Evolutionary conservation across 1,284 basidiomycete genomes (phyloP), one percentile per base, ranked within the genome.

Genomic region (Ustilago tritici): DNA sequence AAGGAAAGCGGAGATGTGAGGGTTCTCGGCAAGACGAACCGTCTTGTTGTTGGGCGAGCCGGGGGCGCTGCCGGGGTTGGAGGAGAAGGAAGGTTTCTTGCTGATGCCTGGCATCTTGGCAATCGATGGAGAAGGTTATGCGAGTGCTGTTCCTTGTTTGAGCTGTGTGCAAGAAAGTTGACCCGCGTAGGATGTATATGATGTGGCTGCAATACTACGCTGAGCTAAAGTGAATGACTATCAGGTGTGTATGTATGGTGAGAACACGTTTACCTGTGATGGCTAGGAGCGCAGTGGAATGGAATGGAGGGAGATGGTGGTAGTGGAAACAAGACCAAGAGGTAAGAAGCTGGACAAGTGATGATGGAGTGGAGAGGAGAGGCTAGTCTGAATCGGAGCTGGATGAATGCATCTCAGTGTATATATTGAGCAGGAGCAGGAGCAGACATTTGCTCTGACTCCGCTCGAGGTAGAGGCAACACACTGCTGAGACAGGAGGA

Each of bases 1-100:
- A 14, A 81, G 69, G 63, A 81, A 81, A 15, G 79, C 79, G 9
- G 76, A 76, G 31, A 80, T 67, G 61, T 72, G 69, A 23, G 70
- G 75, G 46, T 77, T 73, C 31, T 77, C 75, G 19, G 69, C 69
- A 8, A 71, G 69, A 5, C 60, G 63, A 3, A 70, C 72, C 14
- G 66, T 69, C 53, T 75, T 70, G 43, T 75, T 75, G 55, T 57
- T 17, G 2, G 71, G 71, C 19, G 65, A 65, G 52, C 40, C 23
- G 52, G 63, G 65, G 3, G 65, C 49, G 23, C 64, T 67, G 56
- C 49, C 49, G 3, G 56, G 52, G 31, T 61, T 17, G 46, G 7
- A 31, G n/a, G 56, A 53, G 61, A 68, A 73, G 11, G 61, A 64
- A 38, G 65, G 65, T 32, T 67, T 61, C 49, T 68, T 73, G 41